A percentile compares a stretch with the other conserved stretches of the same genome.
phyloP scores from a whole-genome alignment of 345 rosid genomes.

The Microthlaspi erraticum region DNA sequence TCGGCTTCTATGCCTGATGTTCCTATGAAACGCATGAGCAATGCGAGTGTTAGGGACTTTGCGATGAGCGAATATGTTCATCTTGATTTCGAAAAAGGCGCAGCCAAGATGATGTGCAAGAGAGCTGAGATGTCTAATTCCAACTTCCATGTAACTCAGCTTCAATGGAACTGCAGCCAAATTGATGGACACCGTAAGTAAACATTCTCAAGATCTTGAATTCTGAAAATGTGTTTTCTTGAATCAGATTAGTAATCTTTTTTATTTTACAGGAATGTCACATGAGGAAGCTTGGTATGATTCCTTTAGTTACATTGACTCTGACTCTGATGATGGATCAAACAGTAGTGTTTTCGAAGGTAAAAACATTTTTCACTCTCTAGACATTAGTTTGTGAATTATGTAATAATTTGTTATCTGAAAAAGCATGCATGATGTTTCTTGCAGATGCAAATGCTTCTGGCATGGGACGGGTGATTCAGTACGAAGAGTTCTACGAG shows the following conservation, averaged over 20 bases:
- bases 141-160: slow-evolving; percentile 67
- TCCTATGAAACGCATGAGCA: slow-evolving; percentile 50
- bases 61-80: slow-evolving; percentile 60
- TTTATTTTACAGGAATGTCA: slow-evolving; percentile 53
- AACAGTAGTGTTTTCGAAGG: slow-evolving; percentile 65
- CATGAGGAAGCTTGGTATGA: slow-evolving; percentile 88
- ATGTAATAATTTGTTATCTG: background rate
- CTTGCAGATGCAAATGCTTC: slow-evolving; percentile 63
- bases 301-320: slow-evolving; percentile 71
- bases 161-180: slow-evolving; percentile 81
- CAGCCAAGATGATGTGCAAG: slow-evolving; percentile 58
- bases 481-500: slow-evolving; percentile 65
- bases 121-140: slow-evolving; percentile 63
- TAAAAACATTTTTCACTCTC: background rate
- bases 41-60: slow-evolving; percentile 58
- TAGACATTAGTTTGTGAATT: slow-evolving; percentile 27
- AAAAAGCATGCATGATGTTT: background rate
- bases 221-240: slow-evolving; percentile 4
- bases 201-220: background rate
- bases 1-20: slow-evolving; percentile 48
- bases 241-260: slow-evolving; percentile 12
- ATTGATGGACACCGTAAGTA: slow-evolving; percentile 60
- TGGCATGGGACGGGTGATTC: slow-evolving; percentile 54
- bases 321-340: slow-evolving; percentile 83
- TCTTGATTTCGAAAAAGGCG: slow-evolving; percentile 59